These are phyloP conservation scores for Sordaria brevicollis DNA, from an alignment of 495 filamentous ascomycete genomes.

Conservation along the genomic window DNA sequence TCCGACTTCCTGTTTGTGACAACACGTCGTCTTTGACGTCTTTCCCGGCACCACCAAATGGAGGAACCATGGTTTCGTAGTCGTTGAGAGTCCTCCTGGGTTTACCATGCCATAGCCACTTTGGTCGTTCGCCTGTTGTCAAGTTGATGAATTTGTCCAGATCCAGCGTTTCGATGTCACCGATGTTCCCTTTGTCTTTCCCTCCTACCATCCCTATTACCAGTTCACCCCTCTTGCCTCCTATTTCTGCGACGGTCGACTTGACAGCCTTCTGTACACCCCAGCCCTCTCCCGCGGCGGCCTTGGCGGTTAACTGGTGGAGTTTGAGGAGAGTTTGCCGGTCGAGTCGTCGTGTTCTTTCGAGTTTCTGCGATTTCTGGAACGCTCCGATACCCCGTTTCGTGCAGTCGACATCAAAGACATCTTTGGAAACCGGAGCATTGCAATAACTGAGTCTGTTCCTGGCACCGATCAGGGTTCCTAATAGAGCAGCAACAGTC, in stretches of 20 bases:
- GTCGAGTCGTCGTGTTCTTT: conserved; percentile 67
- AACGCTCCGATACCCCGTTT: conserved; percentile 80
- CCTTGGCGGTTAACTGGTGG: conserved; percentile 75
- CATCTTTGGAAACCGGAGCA: conserved; percentile 81
- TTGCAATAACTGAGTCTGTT: conserved; percentile 73
- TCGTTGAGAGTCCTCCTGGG: conserved; percentile 45
- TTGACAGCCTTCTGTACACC: conserved; percentile 84
- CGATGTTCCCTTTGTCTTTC: conserved; percentile 78
- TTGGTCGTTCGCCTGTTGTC: conserved; percentile 66
- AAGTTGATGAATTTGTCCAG: conserved; percentile 73
- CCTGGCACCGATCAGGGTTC: conserved; percentile 77
- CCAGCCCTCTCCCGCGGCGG: conserved; percentile 63
- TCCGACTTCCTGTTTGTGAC: conserved; percentile 37
- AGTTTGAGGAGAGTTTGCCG: conserved; percentile 71
- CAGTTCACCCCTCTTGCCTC: conserved; percentile 91
- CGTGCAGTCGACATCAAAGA: conserved; percentile 71
- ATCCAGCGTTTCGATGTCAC: conserved; percentile 83
- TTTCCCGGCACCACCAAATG: conserved; percentile 51
- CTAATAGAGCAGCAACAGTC: conserved; percentile 79
- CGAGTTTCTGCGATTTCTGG: conserved; percentile 78
- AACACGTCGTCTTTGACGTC: conserved; percentile 31
- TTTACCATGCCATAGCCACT: conserved; percentile 94
- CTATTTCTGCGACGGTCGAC: conserved; percentile 85
- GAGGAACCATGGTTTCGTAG: conserved; percentile 36
- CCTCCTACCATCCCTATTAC: conserved; percentile 88